These are phyloP conservation scores for Saturnispora saitoi DNA, from an alignment of 805 yeast species.

Conservation along the genomic window DNA sequence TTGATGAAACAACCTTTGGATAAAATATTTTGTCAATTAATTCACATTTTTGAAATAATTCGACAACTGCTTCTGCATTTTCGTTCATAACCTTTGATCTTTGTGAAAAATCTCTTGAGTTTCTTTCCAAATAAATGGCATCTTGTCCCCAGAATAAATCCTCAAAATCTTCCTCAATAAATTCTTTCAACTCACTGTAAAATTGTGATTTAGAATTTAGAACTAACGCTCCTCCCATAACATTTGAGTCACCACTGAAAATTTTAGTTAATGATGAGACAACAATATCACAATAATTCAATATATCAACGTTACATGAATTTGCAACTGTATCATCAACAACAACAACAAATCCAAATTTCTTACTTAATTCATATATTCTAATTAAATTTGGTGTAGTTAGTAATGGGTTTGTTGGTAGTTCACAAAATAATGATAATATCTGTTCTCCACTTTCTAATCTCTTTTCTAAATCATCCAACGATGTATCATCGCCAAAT, in stretches of 20 bases:
- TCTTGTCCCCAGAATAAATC: conserved; percentile 91
- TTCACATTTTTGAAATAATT: conserved; percentile 40
- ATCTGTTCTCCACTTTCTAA: conserved; percentile 58
- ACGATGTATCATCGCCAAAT: conserved; percentile 63
- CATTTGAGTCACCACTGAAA: conserved; percentile 90
- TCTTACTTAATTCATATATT: conserved; percentile 55
- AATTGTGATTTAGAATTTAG: conserved; percentile 56
- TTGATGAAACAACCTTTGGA: conserved; percentile 53
- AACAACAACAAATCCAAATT: conserved; percentile 67
- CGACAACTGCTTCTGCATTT: conserved; percentile 47
- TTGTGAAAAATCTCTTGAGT: conserved; percentile 77
- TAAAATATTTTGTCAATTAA: conserved; percentile 60
- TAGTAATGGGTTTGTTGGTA: conserved; percentile 91
- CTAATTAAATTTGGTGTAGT: conserved; percentile 71
- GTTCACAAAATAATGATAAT: conserved; percentile 80
- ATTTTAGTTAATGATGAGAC: conserved; percentile 85
- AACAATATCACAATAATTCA: conserved; percentile 78
- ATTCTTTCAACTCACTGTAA: conserved; percentile 42
- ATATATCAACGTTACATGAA: conserved; percentile 70
- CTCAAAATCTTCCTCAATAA: conserved; percentile 47
- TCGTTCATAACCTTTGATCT: conserved; percentile 51
- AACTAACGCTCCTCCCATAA: conserved; percentile 86
- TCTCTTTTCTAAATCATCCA: conserved; percentile 54
- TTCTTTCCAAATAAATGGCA: conserved; percentile 83
- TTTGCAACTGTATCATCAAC: conserved; percentile 96